phyloP scores from a whole-genome alignment of 306 rosid species.

The Morella rubra region DNA sequence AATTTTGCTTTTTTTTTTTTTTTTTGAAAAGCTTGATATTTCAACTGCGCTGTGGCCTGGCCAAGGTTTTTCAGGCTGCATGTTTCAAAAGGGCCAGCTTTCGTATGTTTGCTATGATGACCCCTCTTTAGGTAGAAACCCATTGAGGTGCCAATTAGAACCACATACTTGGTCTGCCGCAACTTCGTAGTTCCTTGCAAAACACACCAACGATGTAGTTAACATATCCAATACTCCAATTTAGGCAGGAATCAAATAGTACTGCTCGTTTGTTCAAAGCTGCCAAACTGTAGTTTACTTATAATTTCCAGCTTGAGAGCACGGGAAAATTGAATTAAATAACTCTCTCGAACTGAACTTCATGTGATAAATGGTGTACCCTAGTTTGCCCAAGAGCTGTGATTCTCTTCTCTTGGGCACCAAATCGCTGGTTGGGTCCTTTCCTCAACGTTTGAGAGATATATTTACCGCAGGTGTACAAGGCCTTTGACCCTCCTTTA shows the following conservation, averaged over 20 bases:
- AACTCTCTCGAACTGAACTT: too few relatives aligned
- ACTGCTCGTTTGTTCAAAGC: neutral
- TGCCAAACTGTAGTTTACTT: neutral
- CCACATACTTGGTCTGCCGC: neutral
- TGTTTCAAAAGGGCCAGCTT: neutral
- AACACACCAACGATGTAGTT: neutral
- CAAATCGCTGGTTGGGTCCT: too few relatives aligned
- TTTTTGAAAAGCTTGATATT: neutral
- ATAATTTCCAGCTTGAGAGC: too few relatives aligned
- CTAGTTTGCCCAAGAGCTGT: too few relatives aligned
- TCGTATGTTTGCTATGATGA: neutral
- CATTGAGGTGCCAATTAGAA: neutral
- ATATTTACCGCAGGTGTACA: too few relatives aligned
- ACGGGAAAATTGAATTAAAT: too few relatives aligned
- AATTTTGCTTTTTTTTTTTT: neutral
- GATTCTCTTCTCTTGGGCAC: too few relatives aligned
- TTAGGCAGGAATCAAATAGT: neutral
- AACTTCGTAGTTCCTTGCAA: neutral
- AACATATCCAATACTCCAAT: neutral
- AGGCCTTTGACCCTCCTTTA: too few relatives aligned
- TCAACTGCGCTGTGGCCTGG: neutral
- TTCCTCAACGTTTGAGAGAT: too few relatives aligned
- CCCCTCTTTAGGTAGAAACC: slow-evolving; percentile 2
- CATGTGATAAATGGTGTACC: too few relatives aligned
- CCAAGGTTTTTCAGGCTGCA: neutral